Conservation (phyloP, 768 basidiomycete genomes). For the Auriculariales sp. region DNA sequence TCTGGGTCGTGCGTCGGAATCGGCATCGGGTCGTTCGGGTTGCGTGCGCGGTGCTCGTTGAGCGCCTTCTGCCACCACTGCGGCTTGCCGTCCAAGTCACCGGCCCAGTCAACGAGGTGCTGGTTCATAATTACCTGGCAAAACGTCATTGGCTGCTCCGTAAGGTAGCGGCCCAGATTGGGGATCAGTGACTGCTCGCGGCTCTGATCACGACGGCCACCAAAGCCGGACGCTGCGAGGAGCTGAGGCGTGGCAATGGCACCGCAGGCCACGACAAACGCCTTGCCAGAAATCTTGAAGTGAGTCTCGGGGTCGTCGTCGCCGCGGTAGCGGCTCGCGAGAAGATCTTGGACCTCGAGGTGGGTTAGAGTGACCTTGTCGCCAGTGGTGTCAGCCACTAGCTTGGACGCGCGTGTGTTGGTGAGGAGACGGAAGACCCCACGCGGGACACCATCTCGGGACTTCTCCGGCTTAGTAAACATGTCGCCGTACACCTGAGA, state of each 20-base stretch:
- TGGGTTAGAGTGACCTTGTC: too few relatives aligned
- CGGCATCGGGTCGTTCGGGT: conserved; percentile 12
- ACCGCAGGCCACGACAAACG: background rate
- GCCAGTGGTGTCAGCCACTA: background rate
- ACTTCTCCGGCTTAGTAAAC: conserved; percentile 1
- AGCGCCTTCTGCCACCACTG: conserved; percentile 12
- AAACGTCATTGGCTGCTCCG: conserved; percentile 14
- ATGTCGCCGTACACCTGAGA: conserved; percentile 6
- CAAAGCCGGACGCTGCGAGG: conserved; percentile 9
- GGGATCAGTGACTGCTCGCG: conserved; percentile 4
- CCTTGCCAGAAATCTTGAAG: background rate
- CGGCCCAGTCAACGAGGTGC: background rate
- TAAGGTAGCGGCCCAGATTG: conserved; percentile 10
- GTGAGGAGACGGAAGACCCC: conserved; percentile 9
- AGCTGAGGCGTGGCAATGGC: conserved; percentile 5
- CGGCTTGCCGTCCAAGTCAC: background rate
- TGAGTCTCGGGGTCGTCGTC: background rate
- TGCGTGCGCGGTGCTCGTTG: conserved; percentile 6
- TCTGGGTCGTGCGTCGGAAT: conserved; percentile 14
- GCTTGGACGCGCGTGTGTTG: conserved; percentile 9
- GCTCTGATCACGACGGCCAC: background rate
- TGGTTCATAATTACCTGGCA: conserved; percentile 11
- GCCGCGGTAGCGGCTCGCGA: background rate
- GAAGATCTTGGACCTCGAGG: background rate
- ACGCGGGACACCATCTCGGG: background rate